Evolutionary conservation across 2,329 filamentous ascomycete species (phyloP).

Genomic region (Neospermospora avenae): DNA sequence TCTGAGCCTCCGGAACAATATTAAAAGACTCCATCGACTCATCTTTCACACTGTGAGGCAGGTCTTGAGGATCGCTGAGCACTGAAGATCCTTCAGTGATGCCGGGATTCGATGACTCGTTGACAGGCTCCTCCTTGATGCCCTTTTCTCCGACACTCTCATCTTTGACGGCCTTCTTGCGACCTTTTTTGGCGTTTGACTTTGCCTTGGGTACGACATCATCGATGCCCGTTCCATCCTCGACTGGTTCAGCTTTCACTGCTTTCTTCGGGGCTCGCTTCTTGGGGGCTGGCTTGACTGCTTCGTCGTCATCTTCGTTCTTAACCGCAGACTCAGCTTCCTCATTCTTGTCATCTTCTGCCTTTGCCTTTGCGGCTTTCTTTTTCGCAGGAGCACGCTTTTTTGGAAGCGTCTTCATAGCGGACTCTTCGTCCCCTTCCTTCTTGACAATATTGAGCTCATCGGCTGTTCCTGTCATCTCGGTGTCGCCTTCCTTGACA

Average conservation of each 20-base stretch:
- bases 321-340: constrained; percentile 25
- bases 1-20: background rate
- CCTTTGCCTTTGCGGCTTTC: constrained; percentile 38
- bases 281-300: constrained; percentile 18
- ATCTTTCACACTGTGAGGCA: background rate
- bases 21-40: background rate
- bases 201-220: background rate
- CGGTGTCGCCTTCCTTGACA: constrained; percentile 23
- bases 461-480: constrained; percentile 1
- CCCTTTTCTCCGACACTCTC: constrained; percentile 5
- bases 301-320: constrained; percentile 20
- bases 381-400: constrained; percentile 29
- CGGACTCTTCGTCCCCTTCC: constrained; percentile 24
- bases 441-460: background rate
- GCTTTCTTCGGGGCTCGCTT: constrained; percentile 15
- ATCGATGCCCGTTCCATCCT: background rate
- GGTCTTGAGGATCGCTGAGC: background rate
- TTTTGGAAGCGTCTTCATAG: background rate
- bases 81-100: constrained; percentile 2
- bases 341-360: background rate
- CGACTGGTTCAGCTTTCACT: constrained; percentile 23
- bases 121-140: background rate
- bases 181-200: constrained; percentile 18
- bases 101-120: constrained; percentile 5
- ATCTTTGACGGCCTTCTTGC: constrained; percentile 23